Percentiles rank a stretch among this genome's conserved stretches.
Evolutionary conservation across 177 flowering plant species (phyloP).

Genomic region (Vitis hybrid): DNA sequence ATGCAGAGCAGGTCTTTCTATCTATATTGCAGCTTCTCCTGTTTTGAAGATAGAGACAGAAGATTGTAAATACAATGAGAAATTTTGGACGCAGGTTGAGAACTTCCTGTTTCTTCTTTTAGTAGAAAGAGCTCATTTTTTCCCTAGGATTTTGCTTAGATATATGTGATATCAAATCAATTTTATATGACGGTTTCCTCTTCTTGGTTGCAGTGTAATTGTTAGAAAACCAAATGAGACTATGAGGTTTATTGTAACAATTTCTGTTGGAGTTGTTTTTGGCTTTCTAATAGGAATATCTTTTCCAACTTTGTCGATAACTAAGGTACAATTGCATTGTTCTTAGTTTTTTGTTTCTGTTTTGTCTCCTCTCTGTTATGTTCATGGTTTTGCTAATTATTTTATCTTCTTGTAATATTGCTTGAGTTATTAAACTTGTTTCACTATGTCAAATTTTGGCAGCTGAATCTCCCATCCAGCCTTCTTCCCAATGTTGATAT

Average conservation of each 20-base stretch:
- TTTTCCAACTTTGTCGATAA: constrained; percentile 49
- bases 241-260: constrained; percentile 61
- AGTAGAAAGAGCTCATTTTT: constrained; percentile 1
- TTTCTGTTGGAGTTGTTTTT: constrained; percentile 62
- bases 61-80: constrained; percentile 49
- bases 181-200: constrained; percentile 8
- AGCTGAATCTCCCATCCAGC: constrained; percentile 51
- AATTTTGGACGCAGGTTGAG: constrained; percentile 44
- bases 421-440: background rate
- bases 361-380: background rate
- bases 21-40: constrained; percentile 1
- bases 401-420: background rate
- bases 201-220: constrained; percentile 42
- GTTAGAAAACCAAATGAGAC: constrained; percentile 59
- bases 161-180: background rate
- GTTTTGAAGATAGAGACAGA: constrained; percentile 17
- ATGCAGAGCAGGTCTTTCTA: constrained; percentile 6
- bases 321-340: constrained; percentile 44
- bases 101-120: constrained; percentile 10
- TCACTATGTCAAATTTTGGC: constrained; percentile 22
- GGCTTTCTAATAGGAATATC: constrained; percentile 84
- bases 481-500: constrained; percentile 39
- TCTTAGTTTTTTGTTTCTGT: constrained; percentile 3
- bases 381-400: background rate
- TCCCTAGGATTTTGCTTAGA: no score